These are phyloP conservation scores for Williopsis jadinii DNA, from an alignment of 1,139 yeast genomes.

Conservation along the genomic window DNA sequence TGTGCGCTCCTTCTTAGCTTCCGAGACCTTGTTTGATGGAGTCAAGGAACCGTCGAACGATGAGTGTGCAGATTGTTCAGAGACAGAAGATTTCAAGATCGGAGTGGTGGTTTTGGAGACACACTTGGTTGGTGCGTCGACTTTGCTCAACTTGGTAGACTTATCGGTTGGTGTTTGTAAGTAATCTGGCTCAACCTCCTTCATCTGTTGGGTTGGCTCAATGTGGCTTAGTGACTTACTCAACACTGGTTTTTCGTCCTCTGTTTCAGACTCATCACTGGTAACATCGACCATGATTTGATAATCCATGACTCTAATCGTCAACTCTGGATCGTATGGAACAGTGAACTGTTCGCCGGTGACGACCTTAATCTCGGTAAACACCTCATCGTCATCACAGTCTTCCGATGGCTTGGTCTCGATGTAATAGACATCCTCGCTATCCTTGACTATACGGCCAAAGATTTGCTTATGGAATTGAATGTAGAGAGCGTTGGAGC, in stretches of 20 bases:
- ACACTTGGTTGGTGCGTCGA: slow-evolving; percentile 6
- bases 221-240: slow-evolving; percentile 12
- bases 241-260: slow-evolving; percentile 25
- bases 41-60: not conserved
- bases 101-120: slow-evolving; percentile 9
- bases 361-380: slow-evolving; percentile 43
- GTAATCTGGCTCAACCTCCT: slow-evolving; percentile 1
- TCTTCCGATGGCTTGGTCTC: slow-evolving; percentile 10
- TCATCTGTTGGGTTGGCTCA: slow-evolving; percentile 11
- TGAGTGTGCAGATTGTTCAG: slow-evolving; percentile 6
- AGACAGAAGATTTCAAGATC: slow-evolving; percentile 7
- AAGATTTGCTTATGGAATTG: slow-evolving; percentile 23
- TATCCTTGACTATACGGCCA: slow-evolving; percentile 16
- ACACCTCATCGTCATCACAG: slow-evolving; percentile 12
- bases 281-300: slow-evolving; percentile 15
- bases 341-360: slow-evolving; percentile 48
- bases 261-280: slow-evolving; percentile 28
- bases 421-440: slow-evolving; percentile 11
- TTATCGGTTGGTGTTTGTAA: slow-evolving; percentile 6
- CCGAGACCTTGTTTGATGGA: not conserved
- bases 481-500: slow-evolving; percentile 30
- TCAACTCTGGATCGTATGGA: slow-evolving; percentile 47
- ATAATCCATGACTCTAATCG: slow-evolving; percentile 46
- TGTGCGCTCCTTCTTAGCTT: slow-evolving; percentile 1
- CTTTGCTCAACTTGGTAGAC: not conserved